These are phyloP conservation scores for Eimeria praecox DNA, from an alignment of 169 alveolate species.

Conservation along the genomic window DNA sequence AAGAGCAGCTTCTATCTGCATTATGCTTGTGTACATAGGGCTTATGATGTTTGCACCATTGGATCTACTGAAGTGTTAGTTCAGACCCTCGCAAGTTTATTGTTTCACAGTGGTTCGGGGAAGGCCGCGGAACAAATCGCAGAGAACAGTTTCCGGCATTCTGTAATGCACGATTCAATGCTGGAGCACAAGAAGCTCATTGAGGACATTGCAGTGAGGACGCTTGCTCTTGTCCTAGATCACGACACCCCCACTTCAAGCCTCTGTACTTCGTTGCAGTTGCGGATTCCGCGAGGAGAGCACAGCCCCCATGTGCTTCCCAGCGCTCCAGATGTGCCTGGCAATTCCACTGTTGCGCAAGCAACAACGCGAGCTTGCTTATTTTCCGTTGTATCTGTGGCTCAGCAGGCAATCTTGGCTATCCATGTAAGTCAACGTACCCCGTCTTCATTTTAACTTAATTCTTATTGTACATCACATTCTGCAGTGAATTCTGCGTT, in stretches of 20 bases:
- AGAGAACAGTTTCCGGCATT: background rate
- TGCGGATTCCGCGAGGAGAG: background rate
- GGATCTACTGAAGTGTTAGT: constrained; percentile 47
- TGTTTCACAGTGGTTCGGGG: constrained; percentile 2
- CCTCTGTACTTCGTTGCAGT: background rate
- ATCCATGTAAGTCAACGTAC: constrained; percentile 23
- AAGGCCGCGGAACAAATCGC: background rate
- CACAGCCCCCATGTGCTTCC: background rate
- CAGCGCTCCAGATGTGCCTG: background rate
- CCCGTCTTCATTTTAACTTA: background rate
- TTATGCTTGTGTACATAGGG: constrained; percentile 29
- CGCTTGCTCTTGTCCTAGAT: constrained; percentile 25
- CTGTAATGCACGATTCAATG: background rate
- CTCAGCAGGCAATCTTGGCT: constrained; percentile 46
- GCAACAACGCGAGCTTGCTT: background rate
- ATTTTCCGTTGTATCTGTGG: background rate
- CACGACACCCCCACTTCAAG: background rate
- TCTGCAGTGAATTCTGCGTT: background rate
- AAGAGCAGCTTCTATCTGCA: background rate
- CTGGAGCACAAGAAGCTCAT: background rate
- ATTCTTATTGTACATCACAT: background rate
- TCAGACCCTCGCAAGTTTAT: constrained; percentile 27
- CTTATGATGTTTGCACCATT: constrained; percentile 10
- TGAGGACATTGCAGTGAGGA: background rate
- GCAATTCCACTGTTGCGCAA: background rate